Conservation (phyloP, 495 filamentous ascomycete species). For the Annulohypoxylon nitens region DNA sequence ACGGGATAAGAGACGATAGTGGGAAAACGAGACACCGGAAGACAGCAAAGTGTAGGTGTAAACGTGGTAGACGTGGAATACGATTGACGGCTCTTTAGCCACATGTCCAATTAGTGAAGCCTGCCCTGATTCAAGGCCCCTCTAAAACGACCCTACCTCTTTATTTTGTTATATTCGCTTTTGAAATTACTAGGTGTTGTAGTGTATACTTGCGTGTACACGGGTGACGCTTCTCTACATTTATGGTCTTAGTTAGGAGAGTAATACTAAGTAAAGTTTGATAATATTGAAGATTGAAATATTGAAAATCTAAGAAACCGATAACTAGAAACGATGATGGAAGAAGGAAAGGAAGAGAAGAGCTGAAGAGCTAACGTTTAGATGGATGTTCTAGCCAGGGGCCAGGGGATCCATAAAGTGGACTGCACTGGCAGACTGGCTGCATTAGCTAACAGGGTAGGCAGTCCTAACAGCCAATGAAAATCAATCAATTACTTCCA, state of each 20-base stretch:
- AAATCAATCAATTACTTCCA: not conserved
- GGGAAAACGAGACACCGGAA: not conserved
- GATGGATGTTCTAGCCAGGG: not conserved
- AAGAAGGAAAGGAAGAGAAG: not conserved
- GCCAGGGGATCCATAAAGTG: not conserved
- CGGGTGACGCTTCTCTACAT: not conserved
- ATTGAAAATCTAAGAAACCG: no score
- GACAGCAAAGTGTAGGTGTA: not conserved
- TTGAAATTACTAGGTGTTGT: not conserved
- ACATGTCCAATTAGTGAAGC: not conserved
- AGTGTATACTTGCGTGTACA: not conserved
- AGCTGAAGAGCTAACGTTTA: not conserved
- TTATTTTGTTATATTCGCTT: not conserved
- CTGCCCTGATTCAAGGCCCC: not conserved
- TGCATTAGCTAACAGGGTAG: not conserved
- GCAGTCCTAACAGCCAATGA: slow-evolving; percentile 23
- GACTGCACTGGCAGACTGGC: not conserved
- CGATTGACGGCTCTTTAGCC: not conserved
- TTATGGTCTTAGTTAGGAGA: not conserved
- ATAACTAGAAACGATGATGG: not conserved
- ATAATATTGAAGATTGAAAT: not conserved
- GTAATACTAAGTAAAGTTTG: not conserved
- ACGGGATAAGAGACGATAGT: slow-evolving; percentile 6
- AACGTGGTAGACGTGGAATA: not conserved
- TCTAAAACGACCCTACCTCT: not conserved